phyloP scores from a whole-genome alignment of 164 flowering plant species.

The Cinnamomum chago region DNA sequence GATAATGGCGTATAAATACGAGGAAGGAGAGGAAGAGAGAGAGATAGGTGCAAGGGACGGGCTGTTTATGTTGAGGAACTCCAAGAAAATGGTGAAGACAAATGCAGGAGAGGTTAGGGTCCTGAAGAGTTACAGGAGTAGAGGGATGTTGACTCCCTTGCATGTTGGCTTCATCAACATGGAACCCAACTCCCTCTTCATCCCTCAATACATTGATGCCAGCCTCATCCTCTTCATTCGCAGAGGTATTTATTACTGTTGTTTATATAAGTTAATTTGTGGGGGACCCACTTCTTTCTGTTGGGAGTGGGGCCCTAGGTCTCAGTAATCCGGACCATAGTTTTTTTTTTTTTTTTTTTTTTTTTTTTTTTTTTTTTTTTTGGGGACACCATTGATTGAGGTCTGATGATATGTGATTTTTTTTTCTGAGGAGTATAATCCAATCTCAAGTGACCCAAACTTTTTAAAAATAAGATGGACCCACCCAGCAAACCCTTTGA shows the following conservation, averaged over 20 bases:
- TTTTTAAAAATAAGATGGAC: not conserved
- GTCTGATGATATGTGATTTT: no score
- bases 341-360: no score
- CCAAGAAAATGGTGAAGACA: constrained; percentile 47
- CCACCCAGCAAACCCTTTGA: not conserved
- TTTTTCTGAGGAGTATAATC: no score
- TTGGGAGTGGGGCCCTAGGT: no score
- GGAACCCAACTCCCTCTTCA: constrained; percentile 72
- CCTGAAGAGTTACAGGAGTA: constrained; percentile 33
- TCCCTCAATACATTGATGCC: constrained; percentile 90
- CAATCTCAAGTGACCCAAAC: not conserved
- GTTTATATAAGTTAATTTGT: no score
- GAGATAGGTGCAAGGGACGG: constrained; percentile 11
- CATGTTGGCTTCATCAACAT: constrained; percentile 82
- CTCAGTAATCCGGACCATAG: no score
- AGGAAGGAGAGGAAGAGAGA: constrained; percentile 16
- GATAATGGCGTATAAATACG: not conserved
- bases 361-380: no score
- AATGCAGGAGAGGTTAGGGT: constrained; percentile 79
- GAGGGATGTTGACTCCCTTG: constrained; percentile 32
- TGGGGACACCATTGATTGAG: no score
- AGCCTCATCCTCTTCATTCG: constrained; percentile 67
- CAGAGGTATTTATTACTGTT: constrained; percentile 38
- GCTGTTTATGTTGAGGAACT: constrained; percentile 49
- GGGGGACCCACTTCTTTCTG: no score